Evolutionary conservation across 1,139 yeast species (phyloP), one percentile per base, ranked within the genome.

Genomic region (Scheffersomyces cryptocercus): DNA sequence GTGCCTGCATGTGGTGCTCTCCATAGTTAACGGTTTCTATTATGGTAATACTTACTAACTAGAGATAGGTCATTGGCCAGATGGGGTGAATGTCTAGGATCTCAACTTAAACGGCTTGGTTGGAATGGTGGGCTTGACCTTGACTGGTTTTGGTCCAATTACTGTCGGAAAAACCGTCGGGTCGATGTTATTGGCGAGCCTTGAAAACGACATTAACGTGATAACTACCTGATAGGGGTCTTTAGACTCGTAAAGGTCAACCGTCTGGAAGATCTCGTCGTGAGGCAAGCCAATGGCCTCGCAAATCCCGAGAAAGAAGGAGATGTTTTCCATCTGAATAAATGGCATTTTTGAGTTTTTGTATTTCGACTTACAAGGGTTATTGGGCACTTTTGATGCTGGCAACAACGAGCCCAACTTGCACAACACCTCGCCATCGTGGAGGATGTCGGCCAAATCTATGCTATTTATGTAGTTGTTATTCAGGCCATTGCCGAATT

Each of bases 281-380:
- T 86, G 88, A 4, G 93, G 89, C 3, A 89, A 83, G 1, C 95
- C 93, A 37, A 84, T 68, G 3, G 57, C 41, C 48, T 81, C 76
- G 43, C 88, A 82, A 40, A 84, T 79, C 12, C 71, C 64, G 30
- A 89, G 67, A 57, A 88, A 89, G 49, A 81, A 78, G 36, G 89
- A 82, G 34, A 89, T 88, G 56, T 88, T 88, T 59, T 89, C 96
- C 96, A 88, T 88, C 66, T 85, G 89, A 9, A 88, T 82, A 64
- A 89, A 89, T 3, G 96, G 93, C 85, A 88, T 83, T 40, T 70
- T 70, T n/a, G 90, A 81, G 39, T 71, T 72, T 58, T 85, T 87
- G 62, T 64, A 84, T 51, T 73, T 80, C 14, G 41, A 37, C 3
- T 53, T 47, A 15, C 45, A 82, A 50, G 62, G 78, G 39, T 67